A percentile compares a stretch with the other conserved stretches of the same genome.
Evolutionary conservation across 2,329 filamentous ascomycete genomes (phyloP).

Genomic region (Blastomyces gilchristii): DNA sequence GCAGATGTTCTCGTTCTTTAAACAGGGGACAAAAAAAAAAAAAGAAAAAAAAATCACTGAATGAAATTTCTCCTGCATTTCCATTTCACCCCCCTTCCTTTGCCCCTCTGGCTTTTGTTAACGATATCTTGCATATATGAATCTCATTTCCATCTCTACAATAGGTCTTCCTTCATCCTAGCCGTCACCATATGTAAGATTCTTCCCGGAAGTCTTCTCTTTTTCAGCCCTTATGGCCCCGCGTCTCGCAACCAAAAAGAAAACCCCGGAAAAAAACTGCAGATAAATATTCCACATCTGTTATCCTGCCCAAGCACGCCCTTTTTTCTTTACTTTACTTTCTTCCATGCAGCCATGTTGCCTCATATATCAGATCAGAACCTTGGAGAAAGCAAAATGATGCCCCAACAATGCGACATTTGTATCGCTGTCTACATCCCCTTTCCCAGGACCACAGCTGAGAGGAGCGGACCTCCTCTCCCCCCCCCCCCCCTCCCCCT

Average conservation of each 20-base stretch:
- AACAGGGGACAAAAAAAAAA: too few species aligned
- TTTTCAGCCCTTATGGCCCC: not conserved
- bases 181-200: conserved; percentile 38
- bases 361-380: not conserved
- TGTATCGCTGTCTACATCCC: not conserved
- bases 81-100: too few species aligned
- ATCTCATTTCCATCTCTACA: conserved; percentile 24
- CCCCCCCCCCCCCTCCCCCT: not conserved
- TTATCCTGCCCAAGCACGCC: not conserved
- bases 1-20: not conserved
- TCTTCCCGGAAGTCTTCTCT: conserved; percentile 6
- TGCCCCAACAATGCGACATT: conserved; percentile 6
- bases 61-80: not conserved
- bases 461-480: not conserved
- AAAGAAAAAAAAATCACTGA: too few species aligned
- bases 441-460: not conserved
- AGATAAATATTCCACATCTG: too few species aligned
- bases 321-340: not conserved
- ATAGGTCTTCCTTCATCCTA: conserved; percentile 38
- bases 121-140: conserved; percentile 12
- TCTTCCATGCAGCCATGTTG: not conserved
- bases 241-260: too few species aligned
- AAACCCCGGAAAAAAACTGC: too few species aligned
- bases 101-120: not conserved
- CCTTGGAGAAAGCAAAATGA: not conserved